phyloP scores from a whole-genome alignment of 2,329 filamentous ascomycete genomes.

The Byssochlamys sp. region DNA sequence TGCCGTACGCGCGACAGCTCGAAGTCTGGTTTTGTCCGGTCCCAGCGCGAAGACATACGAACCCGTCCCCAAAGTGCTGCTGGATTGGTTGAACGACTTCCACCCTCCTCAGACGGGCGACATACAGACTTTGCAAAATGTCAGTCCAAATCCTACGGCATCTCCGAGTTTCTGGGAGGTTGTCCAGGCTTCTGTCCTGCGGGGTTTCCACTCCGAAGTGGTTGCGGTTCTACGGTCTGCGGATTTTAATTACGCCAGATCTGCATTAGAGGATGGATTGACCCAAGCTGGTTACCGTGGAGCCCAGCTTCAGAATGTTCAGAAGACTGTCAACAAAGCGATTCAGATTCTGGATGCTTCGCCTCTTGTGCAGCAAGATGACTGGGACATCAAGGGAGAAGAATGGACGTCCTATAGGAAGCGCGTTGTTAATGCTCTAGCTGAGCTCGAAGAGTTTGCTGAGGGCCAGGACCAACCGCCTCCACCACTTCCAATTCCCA shows the following conservation, averaged over 20 bases:
- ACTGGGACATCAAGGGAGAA: constrained; percentile 74
- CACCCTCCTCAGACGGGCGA: constrained; percentile 65
- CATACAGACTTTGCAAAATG: constrained; percentile 52
- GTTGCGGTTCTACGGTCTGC: constrained; percentile 61
- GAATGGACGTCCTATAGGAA: constrained; percentile 80
- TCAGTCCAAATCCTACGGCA: constrained; percentile 63
- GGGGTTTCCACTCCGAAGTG: constrained; percentile 61
- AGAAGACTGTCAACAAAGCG: constrained; percentile 59
- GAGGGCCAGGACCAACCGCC: constrained; percentile 56
- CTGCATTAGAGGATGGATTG: constrained; percentile 52
- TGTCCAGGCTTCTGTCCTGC: constrained; percentile 62
- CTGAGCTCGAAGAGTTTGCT: constrained; percentile 65
- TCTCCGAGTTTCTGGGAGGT: constrained; percentile 78
- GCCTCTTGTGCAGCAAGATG: constrained; percentile 51
- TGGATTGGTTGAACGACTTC: constrained; percentile 70
- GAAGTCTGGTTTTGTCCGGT: constrained; percentile 20
- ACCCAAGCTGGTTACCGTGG: constrained; percentile 62
- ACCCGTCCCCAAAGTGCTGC: constrained; percentile 64
- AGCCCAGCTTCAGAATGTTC: constrained; percentile 66
- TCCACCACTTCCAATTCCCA: constrained; percentile 27
- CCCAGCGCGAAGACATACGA: constrained; percentile 17
- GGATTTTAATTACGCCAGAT: constrained; percentile 67
- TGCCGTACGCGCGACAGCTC: constrained; percentile 16
- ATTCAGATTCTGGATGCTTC: constrained; percentile 62
- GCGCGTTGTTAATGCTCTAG: constrained; percentile 58